Evolutionary conservation across 257 asterid species (phyloP).

Genomic region (Leonotis leonurus): DNA sequence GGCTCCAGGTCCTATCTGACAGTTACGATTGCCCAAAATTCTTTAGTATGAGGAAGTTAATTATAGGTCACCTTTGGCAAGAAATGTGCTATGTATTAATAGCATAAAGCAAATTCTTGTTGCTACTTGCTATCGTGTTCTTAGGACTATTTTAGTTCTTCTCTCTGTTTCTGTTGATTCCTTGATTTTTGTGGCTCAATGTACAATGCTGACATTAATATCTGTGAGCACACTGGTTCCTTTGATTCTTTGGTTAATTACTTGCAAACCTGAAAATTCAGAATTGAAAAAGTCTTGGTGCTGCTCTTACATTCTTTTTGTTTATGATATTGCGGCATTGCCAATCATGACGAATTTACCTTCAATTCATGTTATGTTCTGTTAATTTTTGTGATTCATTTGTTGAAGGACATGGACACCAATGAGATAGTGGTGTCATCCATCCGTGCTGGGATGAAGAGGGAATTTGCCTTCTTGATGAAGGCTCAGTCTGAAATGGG

Average conservation of each 20-base stretch:
- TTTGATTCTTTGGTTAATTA: background rate
- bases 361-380: slow-evolving; percentile 10
- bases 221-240: background rate
- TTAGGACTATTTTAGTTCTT: background rate
- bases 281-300: background rate
- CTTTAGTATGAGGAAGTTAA: background rate
- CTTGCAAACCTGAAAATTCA: background rate
- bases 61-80: background rate
- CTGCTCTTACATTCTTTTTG: background rate
- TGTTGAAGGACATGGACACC: slow-evolving; percentile 39
- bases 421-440: slow-evolving; percentile 51
- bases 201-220: background rate
- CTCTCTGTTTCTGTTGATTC: background rate
- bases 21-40: background rate
- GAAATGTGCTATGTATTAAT: background rate
- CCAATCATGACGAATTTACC: background rate
- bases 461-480: slow-evolving; percentile 77
- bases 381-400: slow-evolving; percentile 7
- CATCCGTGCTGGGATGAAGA: slow-evolving; percentile 72
- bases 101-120: background rate
- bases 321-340: background rate
- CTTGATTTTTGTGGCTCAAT: background rate
- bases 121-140: background rate
- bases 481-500: slow-evolving; percentile 55
- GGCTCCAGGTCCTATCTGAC: background rate